Percentiles rank a stretch among this genome's conserved stretches.
Evolutionary conservation across 1,139 yeast genomes (phyloP).

Genomic region (Scheffersomyces lignicola): DNA sequence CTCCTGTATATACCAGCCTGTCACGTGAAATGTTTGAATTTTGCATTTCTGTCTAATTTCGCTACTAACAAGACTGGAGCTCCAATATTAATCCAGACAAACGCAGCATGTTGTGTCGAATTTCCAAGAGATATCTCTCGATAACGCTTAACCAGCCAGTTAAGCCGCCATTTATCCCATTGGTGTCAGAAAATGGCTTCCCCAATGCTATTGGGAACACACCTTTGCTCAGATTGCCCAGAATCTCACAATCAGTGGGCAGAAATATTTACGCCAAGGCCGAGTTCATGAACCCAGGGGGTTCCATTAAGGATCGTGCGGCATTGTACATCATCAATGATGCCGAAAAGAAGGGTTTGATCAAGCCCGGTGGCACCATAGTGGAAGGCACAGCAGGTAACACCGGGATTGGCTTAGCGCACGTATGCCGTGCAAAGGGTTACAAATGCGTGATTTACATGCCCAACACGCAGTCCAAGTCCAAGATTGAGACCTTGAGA

Average conservation of each 20-base stretch:
- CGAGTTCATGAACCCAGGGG: conserved; percentile 94
- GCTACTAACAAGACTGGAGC: not conserved
- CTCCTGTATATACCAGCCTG: no score
- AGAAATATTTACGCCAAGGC: conserved; percentile 86
- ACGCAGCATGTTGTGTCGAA: conserved; percentile 13
- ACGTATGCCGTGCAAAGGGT: conserved; percentile 80
- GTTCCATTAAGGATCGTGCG: conserved; percentile 90
- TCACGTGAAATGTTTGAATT: conserved; percentile 3
- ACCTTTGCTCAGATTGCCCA: conserved; percentile 68
- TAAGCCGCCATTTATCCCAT: conserved; percentile 55
- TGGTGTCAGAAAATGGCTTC: conserved; percentile 61
- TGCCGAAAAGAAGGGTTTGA: conserved; percentile 71
- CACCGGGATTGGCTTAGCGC: conserved; percentile 90
- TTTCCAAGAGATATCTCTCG: conserved; percentile 18
- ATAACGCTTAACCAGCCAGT: conserved; percentile 21
- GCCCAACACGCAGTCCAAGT: conserved; percentile 85
- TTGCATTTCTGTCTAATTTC: not conserved
- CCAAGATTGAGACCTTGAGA: conserved; percentile 70
- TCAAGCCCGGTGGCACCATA: conserved; percentile 64
- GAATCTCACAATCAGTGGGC: conserved; percentile 60
- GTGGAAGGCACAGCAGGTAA: conserved; percentile 60
- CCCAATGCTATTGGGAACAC: conserved; percentile 86
- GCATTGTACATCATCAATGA: conserved; percentile 76
- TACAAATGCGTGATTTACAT: conserved; percentile 83
- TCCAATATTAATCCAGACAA: not conserved